phyloP scores from a whole-genome alignment of 2,329 filamentous ascomycete species.

The Alternaria incomplexa region DNA sequence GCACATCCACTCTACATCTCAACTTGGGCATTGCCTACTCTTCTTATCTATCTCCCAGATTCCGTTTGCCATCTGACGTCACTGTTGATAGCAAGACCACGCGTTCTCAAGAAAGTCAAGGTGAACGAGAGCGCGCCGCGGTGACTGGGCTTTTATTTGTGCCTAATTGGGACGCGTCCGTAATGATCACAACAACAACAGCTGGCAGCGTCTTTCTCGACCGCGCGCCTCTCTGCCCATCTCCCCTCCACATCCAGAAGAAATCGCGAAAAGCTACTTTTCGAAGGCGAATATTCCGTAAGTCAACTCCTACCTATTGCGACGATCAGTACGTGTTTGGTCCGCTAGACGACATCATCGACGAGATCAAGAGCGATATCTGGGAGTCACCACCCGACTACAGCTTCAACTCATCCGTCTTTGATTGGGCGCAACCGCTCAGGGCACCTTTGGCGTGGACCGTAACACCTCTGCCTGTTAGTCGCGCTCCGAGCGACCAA shows the following conservation, averaged over 20 bases:
- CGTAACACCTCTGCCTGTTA: slow-evolving; percentile 36
- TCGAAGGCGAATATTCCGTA: slow-evolving; percentile 31
- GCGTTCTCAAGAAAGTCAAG: not conserved
- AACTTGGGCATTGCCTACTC: slow-evolving; percentile 3
- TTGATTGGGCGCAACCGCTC: slow-evolving; percentile 24
- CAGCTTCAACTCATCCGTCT: slow-evolving; percentile 11
- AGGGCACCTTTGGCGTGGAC: slow-evolving; percentile 29
- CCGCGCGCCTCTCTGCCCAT: slow-evolving; percentile 27
- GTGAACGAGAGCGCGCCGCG: slow-evolving; percentile 15
- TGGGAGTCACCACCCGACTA: slow-evolving; percentile 26
- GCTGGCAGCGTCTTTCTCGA: slow-evolving; percentile 13
- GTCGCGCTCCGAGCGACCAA: slow-evolving; percentile 35
- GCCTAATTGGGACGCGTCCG: slow-evolving; percentile 6
- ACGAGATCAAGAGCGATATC: slow-evolving; percentile 40
- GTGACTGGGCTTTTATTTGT: slow-evolving; percentile 10
- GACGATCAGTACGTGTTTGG: slow-evolving; percentile 19
- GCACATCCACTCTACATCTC: not conserved
- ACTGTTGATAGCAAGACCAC: not conserved
- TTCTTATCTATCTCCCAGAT: slow-evolving; percentile 6
- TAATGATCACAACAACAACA: slow-evolving; percentile 20
- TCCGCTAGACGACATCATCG: slow-evolving; percentile 45
- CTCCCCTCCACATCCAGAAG: slow-evolving; percentile 40
- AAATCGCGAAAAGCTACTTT: slow-evolving; percentile 36
- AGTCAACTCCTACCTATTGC: slow-evolving; percentile 18
- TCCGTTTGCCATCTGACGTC: not conserved